A percentile compares a stretch with the other conserved stretches of the same genome.
Conservation (phyloP, 2,329 filamentous ascomycete genomes). For the Fusarium newnesense region DNA sequence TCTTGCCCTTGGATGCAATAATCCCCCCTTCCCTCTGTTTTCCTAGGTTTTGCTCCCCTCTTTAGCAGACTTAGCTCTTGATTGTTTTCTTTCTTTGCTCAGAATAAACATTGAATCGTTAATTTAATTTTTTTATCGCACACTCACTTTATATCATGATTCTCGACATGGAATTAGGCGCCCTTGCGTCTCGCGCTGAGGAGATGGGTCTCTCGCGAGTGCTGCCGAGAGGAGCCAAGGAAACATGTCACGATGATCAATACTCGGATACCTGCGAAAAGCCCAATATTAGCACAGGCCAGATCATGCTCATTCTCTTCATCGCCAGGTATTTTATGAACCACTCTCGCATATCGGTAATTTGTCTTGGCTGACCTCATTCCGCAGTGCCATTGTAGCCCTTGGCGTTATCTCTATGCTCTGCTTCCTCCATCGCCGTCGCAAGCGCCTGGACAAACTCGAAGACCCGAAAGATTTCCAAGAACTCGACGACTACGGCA, state of each 20-base stretch:
- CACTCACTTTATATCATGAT: constrained; percentile 24
- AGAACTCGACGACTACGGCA: constrained; percentile 44
- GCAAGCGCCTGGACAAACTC: constrained; percentile 25
- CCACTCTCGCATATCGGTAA: neutral
- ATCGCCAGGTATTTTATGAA: constrained; percentile 19
- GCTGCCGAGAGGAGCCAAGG: constrained; percentile 30
- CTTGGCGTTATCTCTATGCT: constrained; percentile 31
- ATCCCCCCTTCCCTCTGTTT: neutral
- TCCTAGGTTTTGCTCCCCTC: constrained; percentile 2
- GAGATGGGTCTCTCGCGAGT: constrained; percentile 30
- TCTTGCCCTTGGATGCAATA: constrained; percentile 4
- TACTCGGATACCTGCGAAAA: constrained; percentile 40
- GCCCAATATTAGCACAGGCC: constrained; percentile 22
- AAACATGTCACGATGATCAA: constrained; percentile 27
- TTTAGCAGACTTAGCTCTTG: constrained; percentile 3
- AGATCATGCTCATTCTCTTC: constrained; percentile 26
- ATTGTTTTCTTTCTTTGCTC: neutral
- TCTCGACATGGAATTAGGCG: constrained; percentile 16
- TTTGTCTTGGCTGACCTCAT: neutral
- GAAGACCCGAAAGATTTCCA: constrained; percentile 41
- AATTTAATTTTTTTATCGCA: constrained; percentile 14
- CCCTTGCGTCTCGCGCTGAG: constrained; percentile 11
- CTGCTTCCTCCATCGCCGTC: constrained; percentile 35
- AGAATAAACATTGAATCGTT: constrained; percentile 1
- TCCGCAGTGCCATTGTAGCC: constrained; percentile 16